phyloP scores from a whole-genome alignment of 1,284 basidiomycete species.

The Heliocybe sulcata region DNA sequence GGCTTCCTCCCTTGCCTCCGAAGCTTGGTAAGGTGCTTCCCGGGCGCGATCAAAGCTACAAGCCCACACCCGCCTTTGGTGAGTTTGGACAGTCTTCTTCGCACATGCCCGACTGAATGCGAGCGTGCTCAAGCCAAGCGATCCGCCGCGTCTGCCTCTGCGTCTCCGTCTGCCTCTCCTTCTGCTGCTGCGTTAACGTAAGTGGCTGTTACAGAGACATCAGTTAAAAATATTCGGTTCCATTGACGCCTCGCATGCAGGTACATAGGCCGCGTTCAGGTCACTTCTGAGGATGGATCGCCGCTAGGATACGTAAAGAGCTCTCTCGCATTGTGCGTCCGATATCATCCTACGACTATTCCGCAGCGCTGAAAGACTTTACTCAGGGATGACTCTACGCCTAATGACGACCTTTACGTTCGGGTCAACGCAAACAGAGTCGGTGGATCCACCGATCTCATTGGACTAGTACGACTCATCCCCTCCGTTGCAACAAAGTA shows the following conservation, averaged over 20 bases:
- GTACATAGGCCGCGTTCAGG: constrained; percentile 28
- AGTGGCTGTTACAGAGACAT: neutral
- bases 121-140: too few species aligned
- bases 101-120: neutral
- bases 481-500: neutral
- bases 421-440: constrained; percentile 18
- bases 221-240: too few species aligned
- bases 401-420: constrained; percentile 23
- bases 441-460: constrained; percentile 21
- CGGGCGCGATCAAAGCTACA: constrained; percentile 14
- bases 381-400: constrained; percentile 13
- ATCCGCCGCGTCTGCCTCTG: neutral
- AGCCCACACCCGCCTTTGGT: constrained; percentile 8
- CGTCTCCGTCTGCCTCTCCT: neutral
- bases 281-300: constrained; percentile 20
- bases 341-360: constrained; percentile 1
- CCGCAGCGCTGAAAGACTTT: constrained; percentile 23
- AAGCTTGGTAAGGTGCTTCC: constrained; percentile 22
- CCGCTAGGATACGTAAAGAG: constrained; percentile 29
- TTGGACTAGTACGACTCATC: constrained; percentile 23
- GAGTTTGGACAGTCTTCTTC: neutral
- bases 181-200: neutral
- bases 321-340: constrained; percentile 19
- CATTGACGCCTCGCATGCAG: constrained; percentile 13
- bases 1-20: constrained; percentile 27